Conservation (phyloP, 2,329 filamentous ascomycete genomes). For the Cephalotrichum gorgonifer region DNA sequence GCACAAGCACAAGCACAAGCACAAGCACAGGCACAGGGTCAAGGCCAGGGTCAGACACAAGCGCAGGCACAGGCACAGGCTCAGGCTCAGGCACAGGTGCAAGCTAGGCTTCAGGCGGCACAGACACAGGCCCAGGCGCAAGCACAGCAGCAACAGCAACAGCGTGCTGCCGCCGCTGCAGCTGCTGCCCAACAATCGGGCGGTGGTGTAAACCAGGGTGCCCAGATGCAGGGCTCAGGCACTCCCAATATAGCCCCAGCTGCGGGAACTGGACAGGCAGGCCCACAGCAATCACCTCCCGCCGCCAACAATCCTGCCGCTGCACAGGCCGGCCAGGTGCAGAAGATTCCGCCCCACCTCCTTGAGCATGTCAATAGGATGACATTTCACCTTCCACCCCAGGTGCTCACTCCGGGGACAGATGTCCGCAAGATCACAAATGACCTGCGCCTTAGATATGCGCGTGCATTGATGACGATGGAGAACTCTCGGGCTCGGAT, state of each 20-base stretch:
- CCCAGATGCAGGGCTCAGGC: conserved; percentile 3
- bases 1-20: too few relatives aligned
- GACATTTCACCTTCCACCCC: conserved; percentile 31
- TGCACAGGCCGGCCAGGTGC: conserved; percentile 11
- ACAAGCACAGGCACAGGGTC: conserved; percentile 11
- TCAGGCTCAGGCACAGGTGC: too few relatives aligned
- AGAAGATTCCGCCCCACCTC: conserved; percentile 30
- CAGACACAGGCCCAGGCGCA: conserved; percentile 8
- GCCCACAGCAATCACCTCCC: conserved; percentile 9
- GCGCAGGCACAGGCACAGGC: conserved; percentile 12
- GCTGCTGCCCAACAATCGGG: conserved; percentile 8
- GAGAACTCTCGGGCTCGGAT: conserved; percentile 32
- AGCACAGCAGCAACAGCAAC: conserved; percentile 10
- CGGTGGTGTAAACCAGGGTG: conserved; percentile 9
- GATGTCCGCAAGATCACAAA: conserved; percentile 37
- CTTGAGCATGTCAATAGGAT: conserved; percentile 36
- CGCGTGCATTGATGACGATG: conserved; percentile 37
- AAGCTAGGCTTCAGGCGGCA: too few relatives aligned
- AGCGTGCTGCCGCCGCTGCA: conserved; percentile 7
- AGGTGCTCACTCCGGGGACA: conserved; percentile 26
- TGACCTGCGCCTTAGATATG: conserved; percentile 36
- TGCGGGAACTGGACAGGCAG: conserved; percentile 7
- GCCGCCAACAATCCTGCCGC: conserved; percentile 13
- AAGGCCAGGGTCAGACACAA: conserved; percentile 9
- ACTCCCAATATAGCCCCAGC: conserved; percentile 2